phyloP scores from a whole-genome alignment of 345 rosid genomes.

The Kandelia obovata region DNA sequence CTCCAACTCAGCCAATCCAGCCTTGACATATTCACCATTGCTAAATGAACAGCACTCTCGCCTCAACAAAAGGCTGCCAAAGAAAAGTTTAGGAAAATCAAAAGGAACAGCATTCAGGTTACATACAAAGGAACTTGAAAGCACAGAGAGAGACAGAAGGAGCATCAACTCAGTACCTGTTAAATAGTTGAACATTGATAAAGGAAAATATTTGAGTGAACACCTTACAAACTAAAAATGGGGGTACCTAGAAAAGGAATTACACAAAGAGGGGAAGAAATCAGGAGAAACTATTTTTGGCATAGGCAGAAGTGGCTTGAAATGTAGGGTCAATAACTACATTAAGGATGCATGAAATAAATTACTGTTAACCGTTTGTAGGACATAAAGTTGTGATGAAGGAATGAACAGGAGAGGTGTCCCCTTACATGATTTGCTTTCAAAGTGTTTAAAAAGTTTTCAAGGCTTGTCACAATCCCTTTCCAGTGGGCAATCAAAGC shows the following conservation, averaged over 20 bases:
- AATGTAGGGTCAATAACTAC: not conserved
- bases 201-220: slow-evolving; percentile 93
- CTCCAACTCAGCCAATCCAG: slow-evolving; percentile 90
- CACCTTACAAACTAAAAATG: slow-evolving; percentile 89
- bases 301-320: not conserved
- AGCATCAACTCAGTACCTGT: slow-evolving; percentile 50
- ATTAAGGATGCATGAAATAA: not conserved
- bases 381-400: not conserved
- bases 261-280: not conserved
- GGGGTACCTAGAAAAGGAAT: slow-evolving; percentile 61
- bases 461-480: slow-evolving; percentile 91
- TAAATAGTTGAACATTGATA: slow-evolving; percentile 90
- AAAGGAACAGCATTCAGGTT: not conserved
- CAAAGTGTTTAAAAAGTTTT: slow-evolving; percentile 75
- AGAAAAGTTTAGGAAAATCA: slow-evolving; percentile 7
- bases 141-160: not conserved
- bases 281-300: not conserved
- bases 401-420: not conserved
- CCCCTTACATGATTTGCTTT: slow-evolving; percentile 62
- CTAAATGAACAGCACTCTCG: slow-evolving; percentile 96
- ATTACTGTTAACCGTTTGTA: not conserved
- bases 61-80: slow-evolving; percentile 64
- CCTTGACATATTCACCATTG: slow-evolving; percentile 89
- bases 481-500: slow-evolving; percentile 95
- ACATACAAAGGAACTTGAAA: not conserved